A percentile compares a stretch with the other conserved stretches of the same genome.
Conservation (phyloP, 768 basidiomycete genomes). For the Tylopilus cervinicoccineus region DNA sequence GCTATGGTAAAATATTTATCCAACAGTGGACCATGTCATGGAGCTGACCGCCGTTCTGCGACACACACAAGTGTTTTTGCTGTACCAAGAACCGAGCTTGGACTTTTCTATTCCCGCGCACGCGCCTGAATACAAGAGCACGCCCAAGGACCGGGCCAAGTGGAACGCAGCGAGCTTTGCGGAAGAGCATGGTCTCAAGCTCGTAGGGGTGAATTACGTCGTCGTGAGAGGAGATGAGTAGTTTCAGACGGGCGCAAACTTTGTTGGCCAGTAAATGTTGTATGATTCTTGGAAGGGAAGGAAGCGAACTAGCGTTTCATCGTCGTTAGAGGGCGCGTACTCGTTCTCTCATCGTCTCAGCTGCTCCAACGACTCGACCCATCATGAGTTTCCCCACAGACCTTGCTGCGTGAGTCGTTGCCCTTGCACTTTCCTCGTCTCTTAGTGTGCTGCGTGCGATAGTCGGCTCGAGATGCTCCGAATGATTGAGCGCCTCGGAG, state of each 20-base stretch:
- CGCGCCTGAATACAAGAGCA: slow-evolving; percentile 43
- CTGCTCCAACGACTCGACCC: no score
- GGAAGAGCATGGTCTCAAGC: slow-evolving; percentile 44
- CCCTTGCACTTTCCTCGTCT: not conserved
- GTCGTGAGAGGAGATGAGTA: slow-evolving; percentile 32
- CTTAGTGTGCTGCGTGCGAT: not conserved
- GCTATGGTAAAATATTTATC: slow-evolving; percentile 46
- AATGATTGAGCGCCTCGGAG: slow-evolving; percentile 2
- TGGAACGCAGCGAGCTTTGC: slow-evolving; percentile 59
- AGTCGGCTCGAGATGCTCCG: not conserved
- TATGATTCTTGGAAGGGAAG: no score
- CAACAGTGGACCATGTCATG: not conserved
- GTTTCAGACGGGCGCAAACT: not conserved
- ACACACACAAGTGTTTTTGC: slow-evolving; percentile 46
- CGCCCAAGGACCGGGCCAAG: slow-evolving; percentile 42
- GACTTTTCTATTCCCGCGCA: slow-evolving; percentile 39
- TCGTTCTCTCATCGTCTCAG: no score
- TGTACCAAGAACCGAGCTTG: slow-evolving; percentile 54
- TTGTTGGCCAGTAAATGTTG: no score
- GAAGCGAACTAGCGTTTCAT: no score
- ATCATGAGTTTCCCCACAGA: not conserved
- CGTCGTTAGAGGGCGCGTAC: no score
- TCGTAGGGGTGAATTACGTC: slow-evolving; percentile 60
- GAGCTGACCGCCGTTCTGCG: not conserved
- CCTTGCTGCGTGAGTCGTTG: not conserved